Evolutionary conservation across 1,284 basidiomycete genomes (phyloP), one percentile per base, ranked within the genome.

Genomic region (Afroboletus lepidellus): DNA sequence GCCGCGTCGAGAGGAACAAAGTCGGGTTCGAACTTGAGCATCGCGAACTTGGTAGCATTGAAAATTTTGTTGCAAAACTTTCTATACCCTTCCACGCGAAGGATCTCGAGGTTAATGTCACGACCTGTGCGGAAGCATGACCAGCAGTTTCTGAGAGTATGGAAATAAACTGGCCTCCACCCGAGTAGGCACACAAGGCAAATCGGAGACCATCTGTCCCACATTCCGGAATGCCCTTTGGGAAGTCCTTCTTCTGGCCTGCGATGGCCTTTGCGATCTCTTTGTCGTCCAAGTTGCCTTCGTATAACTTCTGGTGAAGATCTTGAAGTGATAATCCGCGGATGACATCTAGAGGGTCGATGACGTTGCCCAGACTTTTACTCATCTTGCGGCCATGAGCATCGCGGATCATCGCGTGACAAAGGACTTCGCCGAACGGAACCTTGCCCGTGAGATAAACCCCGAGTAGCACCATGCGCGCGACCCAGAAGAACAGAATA

Each of bases 51-150:
- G 53, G 95, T 99, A 1, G 97, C 97, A 69, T 99, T 99, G 83
- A 97, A 99, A 27, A 99, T 87, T 78, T 99, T 99, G 79, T 99
- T 99, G 78, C 97, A 99, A 79, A 98, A 97, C 74, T 99, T 99
- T 71, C 97, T 86, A 74, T 99, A 99, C 7, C 96, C 96, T 74
- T 99, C 96, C n/a, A 99, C 94, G 56, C 94, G 88, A 57, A 92
- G 73, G 63, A 99, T 95, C 71, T 99, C 95, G 57, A 99, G 76
- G 72, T 97, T 96, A 75, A 98, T 96, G 70, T 97, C 94, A 49
- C 94, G 88, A 29, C 90, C 91, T 90, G 16, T 38, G 44, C n/a
- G 37, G 18, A 29, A 20, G 16, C 16, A 27, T 56, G 24, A 51
- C 13, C 21, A 21, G 23, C 4, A 5, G 2, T 16, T 12, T 27